These are phyloP conservation scores for Arthrinium phaeospermum DNA, from an alignment of 2,329 filamentous ascomycete genomes.

Conservation along the genomic window DNA sequence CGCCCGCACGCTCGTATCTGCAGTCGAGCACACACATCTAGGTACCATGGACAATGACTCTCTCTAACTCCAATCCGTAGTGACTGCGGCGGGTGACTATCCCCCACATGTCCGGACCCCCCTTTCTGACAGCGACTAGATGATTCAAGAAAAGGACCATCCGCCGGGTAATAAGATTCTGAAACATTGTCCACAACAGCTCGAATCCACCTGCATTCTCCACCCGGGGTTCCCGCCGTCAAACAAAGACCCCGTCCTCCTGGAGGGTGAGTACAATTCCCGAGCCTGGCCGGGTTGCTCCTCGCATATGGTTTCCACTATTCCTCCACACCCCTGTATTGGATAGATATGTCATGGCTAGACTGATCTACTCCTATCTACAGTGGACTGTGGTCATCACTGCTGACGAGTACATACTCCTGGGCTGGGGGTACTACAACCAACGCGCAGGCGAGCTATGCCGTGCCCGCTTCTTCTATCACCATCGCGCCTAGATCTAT, in stretches of 20 bases:
- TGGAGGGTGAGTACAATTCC: not conserved
- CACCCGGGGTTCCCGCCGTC: not conserved
- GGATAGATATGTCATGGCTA: not conserved
- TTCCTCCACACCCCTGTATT: not conserved
- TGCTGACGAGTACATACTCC: not conserved
- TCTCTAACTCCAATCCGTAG: not conserved
- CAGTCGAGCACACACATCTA: not conserved
- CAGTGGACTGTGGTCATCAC: not conserved
- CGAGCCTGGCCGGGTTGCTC: not conserved
- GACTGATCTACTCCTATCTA: not conserved
- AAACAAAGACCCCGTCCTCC: not conserved
- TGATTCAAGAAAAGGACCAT: not conserved
- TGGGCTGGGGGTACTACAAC: not conserved
- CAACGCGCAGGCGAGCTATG: not conserved
- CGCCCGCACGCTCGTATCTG: not conserved
- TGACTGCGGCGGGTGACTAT: not conserved
- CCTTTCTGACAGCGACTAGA: not conserved
- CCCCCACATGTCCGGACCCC: not conserved
- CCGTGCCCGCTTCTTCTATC: not conserved
- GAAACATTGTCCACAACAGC: not conserved
- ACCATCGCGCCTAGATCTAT: conserved; percentile 4
- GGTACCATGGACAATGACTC: not conserved
- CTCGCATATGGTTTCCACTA: conserved; percentile 1
- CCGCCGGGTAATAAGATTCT: not conserved
- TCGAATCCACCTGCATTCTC: not conserved